Evolutionary conservation across 331 rosid species (phyloP), one percentile per base, ranked within the genome.

Genomic region (Pyracantha coccinea): DNA sequence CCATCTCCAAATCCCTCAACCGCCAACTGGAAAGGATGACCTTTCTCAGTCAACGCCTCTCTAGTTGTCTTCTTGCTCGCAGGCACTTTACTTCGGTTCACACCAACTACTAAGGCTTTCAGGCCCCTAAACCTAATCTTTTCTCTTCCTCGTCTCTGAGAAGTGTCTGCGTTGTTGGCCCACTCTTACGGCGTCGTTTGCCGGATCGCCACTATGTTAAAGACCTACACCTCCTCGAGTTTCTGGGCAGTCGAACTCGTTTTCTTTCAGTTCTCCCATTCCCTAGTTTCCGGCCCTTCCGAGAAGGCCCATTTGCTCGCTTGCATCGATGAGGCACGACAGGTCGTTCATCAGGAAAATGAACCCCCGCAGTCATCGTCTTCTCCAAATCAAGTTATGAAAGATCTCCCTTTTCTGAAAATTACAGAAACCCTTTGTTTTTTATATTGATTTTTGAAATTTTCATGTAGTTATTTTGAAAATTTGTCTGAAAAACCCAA

Each of bases 141-240:
- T 6, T 24, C 41, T 73, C 78, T 16, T 77, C 78, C 1, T 65
- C 76, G 17, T 85, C 84, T 19, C 80, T 83, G 47, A 59, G 66
- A 62, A 70, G 66, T 45, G 79, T 82, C 32, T 60, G 60, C 44
- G 71, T 58, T 1, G 61, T 53, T 4, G 74, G 81, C 23, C 76
- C 66, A 12, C 75, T 84, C 3, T 38, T 90, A 78, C 75, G 25
- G 87, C 4, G 89, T 84, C 23, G 52, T 94, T 50, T 90, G 93
- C 87, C 92, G 92, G 69, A 96, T 85, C 72, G 90, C 91, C 29
- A 92, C 96, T 2, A 87, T 89, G 52, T 84, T 95, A 76, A 95
- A 85, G 89, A 84, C 96, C 7, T 89, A 84, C 79, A 92, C 97
- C 1, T 88, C 91, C n/a, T 90, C 88, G 1, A 91, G 99, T 14